phyloP scores from a whole-genome alignment of 176 grass and related monocot species.

The Rhipidocladum racemiflorum region DNA sequence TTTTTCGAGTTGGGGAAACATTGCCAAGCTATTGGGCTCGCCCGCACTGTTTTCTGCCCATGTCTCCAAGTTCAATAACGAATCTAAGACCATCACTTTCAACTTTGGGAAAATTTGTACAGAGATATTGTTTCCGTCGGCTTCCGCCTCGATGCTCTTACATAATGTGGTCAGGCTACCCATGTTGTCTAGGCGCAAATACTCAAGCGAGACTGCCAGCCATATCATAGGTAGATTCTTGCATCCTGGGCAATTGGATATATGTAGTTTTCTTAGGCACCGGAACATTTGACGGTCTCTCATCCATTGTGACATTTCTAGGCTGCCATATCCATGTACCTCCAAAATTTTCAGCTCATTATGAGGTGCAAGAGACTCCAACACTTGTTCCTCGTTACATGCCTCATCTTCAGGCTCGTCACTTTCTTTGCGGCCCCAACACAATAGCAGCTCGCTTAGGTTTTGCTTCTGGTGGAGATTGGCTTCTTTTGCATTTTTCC shows the following conservation, averaged over 20 bases:
- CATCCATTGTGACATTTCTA: slow-evolving; percentile 16
- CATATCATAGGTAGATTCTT: not conserved
- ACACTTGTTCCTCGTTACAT: not conserved
- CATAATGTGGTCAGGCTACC: not conserved
- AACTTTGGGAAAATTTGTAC: not conserved
- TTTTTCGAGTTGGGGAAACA: not conserved
- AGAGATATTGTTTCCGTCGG: not conserved
- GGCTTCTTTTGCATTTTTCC: not conserved
- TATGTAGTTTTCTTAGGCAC: not conserved
- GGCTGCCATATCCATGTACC: not conserved
- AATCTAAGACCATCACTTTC: fast-evolving
- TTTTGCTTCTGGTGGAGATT: slow-evolving; percentile 11
- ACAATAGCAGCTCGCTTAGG: not conserved
- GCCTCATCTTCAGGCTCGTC: too few relatives aligned
- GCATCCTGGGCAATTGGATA: not conserved
- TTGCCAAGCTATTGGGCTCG: not conserved
- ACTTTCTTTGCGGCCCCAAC: fast-evolving
- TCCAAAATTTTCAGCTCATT: not conserved
- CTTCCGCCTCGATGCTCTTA: not conserved
- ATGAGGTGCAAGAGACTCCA: not conserved
- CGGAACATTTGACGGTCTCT: not conserved
- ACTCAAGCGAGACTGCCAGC: not conserved
- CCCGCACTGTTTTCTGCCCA: not conserved
- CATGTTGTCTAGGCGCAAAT: fast-evolving
- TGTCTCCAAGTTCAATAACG: not conserved